Base-by-base conservation (phyloP, 2,329 filamentous ascomycete species). In the Claviceps monticola region DNA sequence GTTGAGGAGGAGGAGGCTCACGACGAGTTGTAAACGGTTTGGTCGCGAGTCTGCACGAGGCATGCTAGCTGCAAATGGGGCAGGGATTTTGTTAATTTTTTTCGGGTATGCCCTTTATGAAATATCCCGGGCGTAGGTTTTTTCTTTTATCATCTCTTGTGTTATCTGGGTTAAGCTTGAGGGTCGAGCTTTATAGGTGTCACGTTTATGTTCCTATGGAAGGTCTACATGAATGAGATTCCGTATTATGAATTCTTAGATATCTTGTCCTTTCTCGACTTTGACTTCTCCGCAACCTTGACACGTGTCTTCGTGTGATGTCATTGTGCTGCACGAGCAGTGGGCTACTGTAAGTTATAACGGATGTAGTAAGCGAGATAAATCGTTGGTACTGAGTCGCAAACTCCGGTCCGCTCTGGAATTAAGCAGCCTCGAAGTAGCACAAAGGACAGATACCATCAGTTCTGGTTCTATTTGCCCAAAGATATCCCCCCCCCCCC, bases 1-100 rank as follows among this genome's bases (percentile, higher is more conserved):
- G 66, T 74, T 62, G 68, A 67, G 58, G 62, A 65, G 49, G 69
- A 76, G 66, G 68, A 75, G 64, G 71, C 65, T 13, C 47, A 52
- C 63, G 86, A 91, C 64, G 87, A 91, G 75, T 75, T 91, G 75
- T 91, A 87, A 74, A 76, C 7, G 17, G 8, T n/a, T 11, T 29
- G n/a, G 14, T 26, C 17, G 17, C 17, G 47, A 11, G 54, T 7
- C 26, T 54, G 46, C 42, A 11, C 47, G 34, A 53, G 29, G 46
- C 48, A 41, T 48, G 46, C 9, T 37, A 26, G 3, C 14, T 42
- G n/a, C n/a, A 36, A 37, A 61, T 64, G 62, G 38, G 36, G 11
- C 26, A 9, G 26, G 26, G 26, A 29, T 29, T 29, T 29, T 29
- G 26, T 29, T 29, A 8, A 9, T 42, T 19, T 19, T 42, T 59